Evolutionary conservation across 768 basidiomycete species (phyloP).

Genomic region (Hirschioporus abietinus): DNA sequence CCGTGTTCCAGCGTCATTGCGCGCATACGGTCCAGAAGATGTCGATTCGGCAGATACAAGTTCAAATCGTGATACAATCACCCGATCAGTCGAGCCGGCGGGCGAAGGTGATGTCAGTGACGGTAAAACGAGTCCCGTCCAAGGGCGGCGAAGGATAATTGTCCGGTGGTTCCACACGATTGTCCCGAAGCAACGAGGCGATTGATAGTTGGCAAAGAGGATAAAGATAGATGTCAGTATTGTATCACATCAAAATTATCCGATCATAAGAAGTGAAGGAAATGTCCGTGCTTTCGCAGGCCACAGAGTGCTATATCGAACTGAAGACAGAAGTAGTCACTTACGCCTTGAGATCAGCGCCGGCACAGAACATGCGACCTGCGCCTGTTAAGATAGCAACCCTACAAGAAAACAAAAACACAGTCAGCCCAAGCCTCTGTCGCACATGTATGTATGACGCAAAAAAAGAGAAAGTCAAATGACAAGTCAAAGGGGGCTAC

Average conservation of each 20-base stretch:
- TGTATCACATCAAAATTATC: background rate
- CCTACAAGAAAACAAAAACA: constrained; percentile 35
- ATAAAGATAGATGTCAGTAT: constrained; percentile 1
- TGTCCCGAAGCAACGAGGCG: background rate
- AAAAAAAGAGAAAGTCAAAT: too few relatives aligned
- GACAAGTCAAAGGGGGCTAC: too few relatives aligned
- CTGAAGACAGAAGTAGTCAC: constrained; percentile 19
- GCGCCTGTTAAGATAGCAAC: constrained; percentile 69
- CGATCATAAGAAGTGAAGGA: background rate
- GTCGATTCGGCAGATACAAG: too few relatives aligned
- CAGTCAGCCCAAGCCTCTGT: background rate
- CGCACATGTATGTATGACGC: too few relatives aligned
- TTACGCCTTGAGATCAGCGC: constrained; percentile 72
- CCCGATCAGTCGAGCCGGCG: too few relatives aligned
- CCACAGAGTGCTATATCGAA: background rate
- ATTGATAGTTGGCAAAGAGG: background rate
- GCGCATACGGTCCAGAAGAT: too few relatives aligned
- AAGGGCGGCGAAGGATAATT: background rate
- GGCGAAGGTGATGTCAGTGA: background rate
- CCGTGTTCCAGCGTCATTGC: too few relatives aligned
- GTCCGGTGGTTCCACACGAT: background rate
- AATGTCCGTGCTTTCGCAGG: background rate
- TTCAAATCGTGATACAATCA: too few relatives aligned
- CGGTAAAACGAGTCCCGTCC: too few relatives aligned
- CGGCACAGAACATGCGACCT: constrained; percentile 72